Evolutionary conservation across 352 stramenopile species (phyloP), one percentile per base, ranked within the genome.

Genomic region (Pythium brassicae): DNA sequence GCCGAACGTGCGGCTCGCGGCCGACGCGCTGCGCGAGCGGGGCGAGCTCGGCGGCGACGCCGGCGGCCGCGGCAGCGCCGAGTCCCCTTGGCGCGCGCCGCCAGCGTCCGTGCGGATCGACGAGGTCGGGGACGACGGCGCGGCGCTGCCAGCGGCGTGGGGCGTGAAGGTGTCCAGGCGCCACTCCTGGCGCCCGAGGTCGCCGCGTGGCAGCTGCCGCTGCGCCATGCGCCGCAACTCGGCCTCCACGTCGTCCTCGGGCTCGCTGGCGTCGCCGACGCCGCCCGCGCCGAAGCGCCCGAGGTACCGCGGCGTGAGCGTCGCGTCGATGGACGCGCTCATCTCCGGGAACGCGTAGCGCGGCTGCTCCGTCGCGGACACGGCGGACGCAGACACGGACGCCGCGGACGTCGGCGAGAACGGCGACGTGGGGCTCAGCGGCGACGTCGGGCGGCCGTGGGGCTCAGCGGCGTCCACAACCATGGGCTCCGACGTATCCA

Each of bases 251-350:
- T 89, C 80, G 53, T 92, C 82, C 19, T 82, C 73, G 10, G 65
- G 71, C 27, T 81, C 77, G 1, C 74, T 66, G 20, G 42, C 44
- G 0, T 44, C 51, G 8, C n/a, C 40, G 0, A 50, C 68, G 3
- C 48, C 59, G 8, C 55, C 58, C 1, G 45, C 58, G 4, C 66
- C 71, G 47, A 72, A 76, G 37, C 76, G 82, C 7, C 78, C 78
- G 20, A 92, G 72, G 53, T 94, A 94, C n/a, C 82, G 78, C 23
- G 84, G 78, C 47, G 70, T 79, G 3, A 82, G 82, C 6, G 84
- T 92, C 0, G 80, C 81, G 34, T 92, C 80, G 50, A 92, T 77
- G 4, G 84, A 94, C 11, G 84, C 81, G 43, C 80, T 92, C 73
- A 84, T 90, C 62, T 94, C 84, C 1, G 80, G 72, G 45, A 89